A percentile compares a stretch with the other conserved stretches of the same genome.
These are phyloP conservation scores for Saitoella complicata DNA, from an alignment of 805 yeast species.

Conservation along the genomic window DNA sequence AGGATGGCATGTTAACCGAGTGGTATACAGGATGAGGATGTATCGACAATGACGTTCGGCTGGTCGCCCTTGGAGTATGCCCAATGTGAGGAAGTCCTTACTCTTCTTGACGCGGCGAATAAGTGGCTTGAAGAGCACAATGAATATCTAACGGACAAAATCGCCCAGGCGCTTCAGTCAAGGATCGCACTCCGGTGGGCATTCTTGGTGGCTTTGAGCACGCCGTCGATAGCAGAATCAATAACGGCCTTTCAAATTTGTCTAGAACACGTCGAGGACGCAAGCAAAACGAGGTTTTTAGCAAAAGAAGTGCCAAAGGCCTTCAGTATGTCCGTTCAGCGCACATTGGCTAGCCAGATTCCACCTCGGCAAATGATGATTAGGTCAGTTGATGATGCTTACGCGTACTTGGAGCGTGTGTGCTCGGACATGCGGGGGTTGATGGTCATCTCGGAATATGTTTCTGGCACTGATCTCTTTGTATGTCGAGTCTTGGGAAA, in stretches of 20 bases:
- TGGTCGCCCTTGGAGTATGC: background rate
- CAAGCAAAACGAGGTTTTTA: background rate
- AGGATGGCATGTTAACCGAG: background rate
- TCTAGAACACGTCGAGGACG: no score
- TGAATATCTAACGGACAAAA: background rate
- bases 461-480: no score
- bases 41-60: constrained; percentile 8
- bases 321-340: constrained; percentile 10
- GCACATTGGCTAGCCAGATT: constrained; percentile 10
- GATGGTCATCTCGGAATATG: no score
- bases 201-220: no score
- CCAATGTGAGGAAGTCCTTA: background rate
- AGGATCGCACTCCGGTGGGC: no score
- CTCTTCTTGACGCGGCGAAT: background rate
- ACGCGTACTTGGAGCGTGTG: background rate
- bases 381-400: constrained; percentile 1
- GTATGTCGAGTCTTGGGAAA: no score
- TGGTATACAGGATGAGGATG: constrained; percentile 9
- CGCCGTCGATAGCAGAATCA: no score
- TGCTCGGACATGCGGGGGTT: no score
- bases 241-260: no score
- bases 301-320: constrained; percentile 4
- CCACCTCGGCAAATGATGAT: constrained; percentile 9
- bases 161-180: constrained; percentile 1
- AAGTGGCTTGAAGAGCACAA: background rate